These are phyloP conservation scores for Cadophora gregata DNA, from an alignment of 2,329 filamentous ascomycete genomes.

Conservation along the genomic window DNA sequence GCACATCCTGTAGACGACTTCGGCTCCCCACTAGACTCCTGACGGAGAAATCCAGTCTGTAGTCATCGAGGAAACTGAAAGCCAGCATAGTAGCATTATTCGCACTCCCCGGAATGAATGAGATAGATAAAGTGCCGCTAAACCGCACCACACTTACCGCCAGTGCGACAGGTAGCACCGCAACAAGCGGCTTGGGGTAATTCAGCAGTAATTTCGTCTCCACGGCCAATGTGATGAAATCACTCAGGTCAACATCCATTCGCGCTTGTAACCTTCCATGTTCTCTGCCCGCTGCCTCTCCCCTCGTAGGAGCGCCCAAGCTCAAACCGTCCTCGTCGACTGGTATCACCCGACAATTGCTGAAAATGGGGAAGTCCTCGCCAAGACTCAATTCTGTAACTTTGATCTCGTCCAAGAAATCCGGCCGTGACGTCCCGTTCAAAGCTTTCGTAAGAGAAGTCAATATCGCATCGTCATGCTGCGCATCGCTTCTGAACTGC, in stretches of 20 bases:
- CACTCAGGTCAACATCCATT: conserved; percentile 96
- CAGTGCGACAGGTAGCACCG: conserved; percentile 88
- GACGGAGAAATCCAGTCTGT: conserved; percentile 82
- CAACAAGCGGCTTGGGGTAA: conserved; percentile 88
- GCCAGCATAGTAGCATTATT: conserved; percentile 82
- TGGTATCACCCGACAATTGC: conserved; percentile 94
- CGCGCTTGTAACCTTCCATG: conserved; percentile 86
- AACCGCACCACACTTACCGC: conserved; percentile 93
- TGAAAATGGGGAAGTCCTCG: conserved; percentile 98
- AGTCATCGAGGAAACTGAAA: conserved; percentile 92
- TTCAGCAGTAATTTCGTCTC: conserved; percentile 95
- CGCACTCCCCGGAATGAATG: conserved; percentile 80
- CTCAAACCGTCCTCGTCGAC: conserved; percentile 79
- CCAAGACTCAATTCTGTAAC: conserved; percentile 93
- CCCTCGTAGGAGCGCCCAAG: conserved; percentile 56
- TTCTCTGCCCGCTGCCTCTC: conserved; percentile 48
- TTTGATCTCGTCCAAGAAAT: conserved; percentile 91
- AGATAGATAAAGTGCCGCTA: conserved; percentile 91
- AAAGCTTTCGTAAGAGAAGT: conserved; percentile 82
- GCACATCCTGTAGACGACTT: conserved; percentile 82
- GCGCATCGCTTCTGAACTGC: conserved; percentile 90
- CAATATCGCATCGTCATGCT: conserved; percentile 89
- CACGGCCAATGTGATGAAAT: conserved; percentile 92
- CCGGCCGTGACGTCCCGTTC: conserved; percentile 85
- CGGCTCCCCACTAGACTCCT: conserved; percentile 79